phyloP scores from a whole-genome alignment of 371 early-diverging fungal genomes.

The Nosema muscidifuracis region DNA sequence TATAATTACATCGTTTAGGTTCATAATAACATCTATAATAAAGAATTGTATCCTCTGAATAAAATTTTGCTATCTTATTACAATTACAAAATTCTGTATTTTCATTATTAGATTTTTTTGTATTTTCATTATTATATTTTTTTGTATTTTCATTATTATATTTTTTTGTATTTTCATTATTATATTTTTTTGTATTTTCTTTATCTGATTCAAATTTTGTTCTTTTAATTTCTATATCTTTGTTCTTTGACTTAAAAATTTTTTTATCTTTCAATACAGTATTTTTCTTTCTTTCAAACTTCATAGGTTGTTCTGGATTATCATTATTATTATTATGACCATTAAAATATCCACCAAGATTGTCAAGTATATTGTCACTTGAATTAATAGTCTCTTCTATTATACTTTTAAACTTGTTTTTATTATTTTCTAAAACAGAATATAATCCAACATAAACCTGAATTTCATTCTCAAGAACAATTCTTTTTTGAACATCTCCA shows the following conservation, averaged over 20 bases:
- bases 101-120: background rate
- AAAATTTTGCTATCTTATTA: background rate
- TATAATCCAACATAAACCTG: constrained; percentile 53
- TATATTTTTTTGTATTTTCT: too few relatives aligned
- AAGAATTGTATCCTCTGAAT: background rate
- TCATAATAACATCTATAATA: constrained; percentile 64
- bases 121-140: background rate
- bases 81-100: background rate
- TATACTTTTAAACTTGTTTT: constrained; percentile 67
- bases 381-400: background rate
- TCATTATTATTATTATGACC: too few relatives aligned
- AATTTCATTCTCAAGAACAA: constrained; percentile 56
- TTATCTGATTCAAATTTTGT: too few relatives aligned
- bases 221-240: too few relatives aligned
- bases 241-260: too few relatives aligned
- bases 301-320: too few relatives aligned
- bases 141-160: background rate
- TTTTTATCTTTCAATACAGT: too few relatives aligned
- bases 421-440: constrained; percentile 67
- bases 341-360: background rate
- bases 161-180: background rate
- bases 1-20: constrained; percentile 59
- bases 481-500: constrained; percentile 32
- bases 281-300: too few relatives aligned
- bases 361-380: background rate